Percentiles rank a stretch among this genome's conserved stretches.
Evolutionary conservation across 495 filamentous ascomycete genomes (phyloP).

Genomic region (Podospora anserina): DNA sequence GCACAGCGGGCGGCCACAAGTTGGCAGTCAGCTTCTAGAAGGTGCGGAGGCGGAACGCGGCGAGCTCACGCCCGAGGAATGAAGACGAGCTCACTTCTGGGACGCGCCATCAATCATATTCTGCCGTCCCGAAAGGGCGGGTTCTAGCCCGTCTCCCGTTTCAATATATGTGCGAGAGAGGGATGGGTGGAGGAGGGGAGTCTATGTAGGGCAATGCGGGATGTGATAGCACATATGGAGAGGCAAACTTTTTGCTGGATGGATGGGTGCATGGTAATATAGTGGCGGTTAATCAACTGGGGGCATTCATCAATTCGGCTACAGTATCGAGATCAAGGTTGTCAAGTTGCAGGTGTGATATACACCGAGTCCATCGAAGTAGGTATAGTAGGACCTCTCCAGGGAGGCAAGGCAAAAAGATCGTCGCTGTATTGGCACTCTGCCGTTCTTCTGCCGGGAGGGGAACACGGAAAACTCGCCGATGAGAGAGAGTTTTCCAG

Average conservation of each 20-base stretch:
- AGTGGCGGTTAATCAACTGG: not conserved
- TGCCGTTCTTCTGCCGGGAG: not conserved
- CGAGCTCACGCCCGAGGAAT: not conserved
- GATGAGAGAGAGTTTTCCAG: not conserved
- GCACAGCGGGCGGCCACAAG: not conserved
- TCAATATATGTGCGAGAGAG: not conserved
- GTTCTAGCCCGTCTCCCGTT: not conserved
- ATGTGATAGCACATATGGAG: no score
- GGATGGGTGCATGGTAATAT: not conserved
- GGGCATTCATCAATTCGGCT: not conserved
- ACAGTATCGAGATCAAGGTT: not conserved
- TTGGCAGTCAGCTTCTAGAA: not conserved
- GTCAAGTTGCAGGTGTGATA: not conserved
- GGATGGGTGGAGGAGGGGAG: no score
- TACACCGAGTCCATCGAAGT: not conserved
- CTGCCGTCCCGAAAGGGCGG: not conserved
- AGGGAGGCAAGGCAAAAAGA: not conserved
- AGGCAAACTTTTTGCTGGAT: not conserved
- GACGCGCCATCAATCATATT: no score
- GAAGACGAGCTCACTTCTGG: not conserved
- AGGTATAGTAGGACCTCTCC: not conserved
- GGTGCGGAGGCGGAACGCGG: not conserved
- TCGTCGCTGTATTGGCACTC: not conserved
- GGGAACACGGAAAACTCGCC: not conserved
- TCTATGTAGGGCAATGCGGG: no score